Evolutionary conservation across 768 basidiomycete genomes (phyloP).

Genomic region (Boletus pseudo-olivaceus): DNA sequence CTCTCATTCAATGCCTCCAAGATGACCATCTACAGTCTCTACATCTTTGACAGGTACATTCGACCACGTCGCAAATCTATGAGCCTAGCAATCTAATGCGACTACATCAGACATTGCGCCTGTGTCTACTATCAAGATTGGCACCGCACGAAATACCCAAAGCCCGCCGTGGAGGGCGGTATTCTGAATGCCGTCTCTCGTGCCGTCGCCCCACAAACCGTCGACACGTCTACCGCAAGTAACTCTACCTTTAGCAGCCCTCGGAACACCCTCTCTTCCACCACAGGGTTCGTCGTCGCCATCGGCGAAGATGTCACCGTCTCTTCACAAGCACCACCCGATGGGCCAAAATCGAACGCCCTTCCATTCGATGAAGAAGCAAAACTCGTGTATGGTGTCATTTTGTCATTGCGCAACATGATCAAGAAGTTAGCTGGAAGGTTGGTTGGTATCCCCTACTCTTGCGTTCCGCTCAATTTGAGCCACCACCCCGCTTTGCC

Average conservation of each 20-base stretch:
- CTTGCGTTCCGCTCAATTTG: not conserved
- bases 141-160: slow-evolving; percentile 75
- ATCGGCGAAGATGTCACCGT: slow-evolving; percentile 41
- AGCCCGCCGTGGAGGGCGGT: slow-evolving; percentile 66
- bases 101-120: slow-evolving; percentile 67
- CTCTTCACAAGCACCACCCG: slow-evolving; percentile 17
- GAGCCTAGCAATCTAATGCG: not conserved
- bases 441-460: slow-evolving; percentile 30
- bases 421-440: slow-evolving; percentile 87
- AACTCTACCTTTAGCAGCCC: slow-evolving; percentile 51
- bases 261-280: slow-evolving; percentile 61
- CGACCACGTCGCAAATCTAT: not conserved
- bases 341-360: slow-evolving; percentile 39
- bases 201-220: slow-evolving; percentile 44
- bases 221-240: slow-evolving; percentile 32
- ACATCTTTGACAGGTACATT: slow-evolving; percentile 82
- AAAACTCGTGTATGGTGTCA: slow-evolving; percentile 95
- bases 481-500: not conserved
- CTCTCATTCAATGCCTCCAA: not conserved
- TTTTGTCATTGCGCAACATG: slow-evolving; percentile 91
- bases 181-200: slow-evolving; percentile 80
- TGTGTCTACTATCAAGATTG: slow-evolving; percentile 97
- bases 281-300: slow-evolving; percentile 68
- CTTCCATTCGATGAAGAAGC: slow-evolving; percentile 96
- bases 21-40: slow-evolving; percentile 91